A percentile compares a stretch with the other conserved stretches of the same genome.
Evolutionary conservation across 306 rosid species (phyloP).

Genomic region (Nissolia schottii): DNA sequence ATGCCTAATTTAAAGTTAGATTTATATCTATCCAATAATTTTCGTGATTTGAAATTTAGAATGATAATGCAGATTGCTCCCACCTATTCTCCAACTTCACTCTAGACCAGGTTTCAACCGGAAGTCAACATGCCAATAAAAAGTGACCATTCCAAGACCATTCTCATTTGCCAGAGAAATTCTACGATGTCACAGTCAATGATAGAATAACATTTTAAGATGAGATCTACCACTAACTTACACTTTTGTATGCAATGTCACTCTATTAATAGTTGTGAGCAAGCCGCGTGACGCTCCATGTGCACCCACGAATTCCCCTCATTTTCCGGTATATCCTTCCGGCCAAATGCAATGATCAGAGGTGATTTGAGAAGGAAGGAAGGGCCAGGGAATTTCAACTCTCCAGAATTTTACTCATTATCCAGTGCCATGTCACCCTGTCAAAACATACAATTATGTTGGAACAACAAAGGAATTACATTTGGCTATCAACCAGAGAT

Average conservation of each 20-base stretch:
- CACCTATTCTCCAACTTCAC: not conserved
- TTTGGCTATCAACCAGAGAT: not conserved
- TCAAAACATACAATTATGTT: not conserved
- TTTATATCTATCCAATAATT: no score
- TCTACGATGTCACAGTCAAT: no score
- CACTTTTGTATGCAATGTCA: no score
- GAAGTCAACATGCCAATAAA: not conserved
- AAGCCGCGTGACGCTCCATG: no score
- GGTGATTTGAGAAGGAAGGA: not conserved
- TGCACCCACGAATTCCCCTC: no score
- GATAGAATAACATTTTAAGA: no score
- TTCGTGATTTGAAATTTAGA: not conserved
- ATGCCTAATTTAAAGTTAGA: no score
- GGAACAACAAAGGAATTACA: not conserved
- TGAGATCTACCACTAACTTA: no score
- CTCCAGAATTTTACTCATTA: not conserved
- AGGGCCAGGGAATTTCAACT: not conserved
- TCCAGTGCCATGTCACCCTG: not conserved
- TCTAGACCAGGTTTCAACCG: conserved; percentile 3
- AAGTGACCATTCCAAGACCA: conserved; percentile 1
- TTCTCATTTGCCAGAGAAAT: no score
- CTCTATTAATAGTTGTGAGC: no score
- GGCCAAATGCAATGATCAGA: not conserved
- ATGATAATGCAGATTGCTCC: not conserved
- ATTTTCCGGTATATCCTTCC: no score